Evolutionary conservation across 2,329 filamentous ascomycete species (phyloP).

Genomic region (Leptographium galeiforme): DNA sequence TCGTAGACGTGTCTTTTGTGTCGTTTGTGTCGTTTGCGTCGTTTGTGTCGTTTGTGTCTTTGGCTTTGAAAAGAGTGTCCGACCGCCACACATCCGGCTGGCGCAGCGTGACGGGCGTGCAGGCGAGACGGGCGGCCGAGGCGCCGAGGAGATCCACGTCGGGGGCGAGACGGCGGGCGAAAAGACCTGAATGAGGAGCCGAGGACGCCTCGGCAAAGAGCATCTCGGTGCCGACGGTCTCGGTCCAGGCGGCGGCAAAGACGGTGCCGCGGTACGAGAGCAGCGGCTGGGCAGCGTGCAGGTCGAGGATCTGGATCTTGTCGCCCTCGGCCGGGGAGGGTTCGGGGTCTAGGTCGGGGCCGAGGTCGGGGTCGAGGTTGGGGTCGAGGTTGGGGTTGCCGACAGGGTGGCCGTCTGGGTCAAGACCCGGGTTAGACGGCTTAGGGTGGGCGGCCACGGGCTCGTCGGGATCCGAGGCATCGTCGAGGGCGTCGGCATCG

Average conservation of each 20-base stretch:
- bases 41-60: too few relatives aligned
- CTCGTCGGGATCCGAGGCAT: not conserved
- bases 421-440: too few relatives aligned
- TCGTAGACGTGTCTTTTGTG: not conserved
- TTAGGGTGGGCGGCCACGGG: not conserved
- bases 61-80: too few relatives aligned
- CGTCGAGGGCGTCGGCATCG: conserved; percentile 3
- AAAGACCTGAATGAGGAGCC: too few relatives aligned
- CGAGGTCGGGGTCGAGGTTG: too few relatives aligned
- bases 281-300: conserved; percentile 64
- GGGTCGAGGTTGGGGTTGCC: too few relatives aligned
- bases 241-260: conserved; percentile 69
- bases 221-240: conserved; percentile 73
- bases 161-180: conserved; percentile 9
- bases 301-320: conserved; percentile 66
- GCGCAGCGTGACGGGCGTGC: conserved; percentile 8
- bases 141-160: conserved; percentile 16
- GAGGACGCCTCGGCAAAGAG: conserved; percentile 42
- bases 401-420: too few relatives aligned
- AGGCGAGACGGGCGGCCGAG: conserved; percentile 10
- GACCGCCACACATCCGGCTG: not conserved
- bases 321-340: conserved; percentile 15
- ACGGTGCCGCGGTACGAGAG: conserved; percentile 67
- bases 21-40: too few relatives aligned
- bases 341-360: too few relatives aligned